These are phyloP conservation scores for Colletotrichum eleusines DNA, from an alignment of 2,329 filamentous ascomycete species.

Conservation along the genomic window DNA sequence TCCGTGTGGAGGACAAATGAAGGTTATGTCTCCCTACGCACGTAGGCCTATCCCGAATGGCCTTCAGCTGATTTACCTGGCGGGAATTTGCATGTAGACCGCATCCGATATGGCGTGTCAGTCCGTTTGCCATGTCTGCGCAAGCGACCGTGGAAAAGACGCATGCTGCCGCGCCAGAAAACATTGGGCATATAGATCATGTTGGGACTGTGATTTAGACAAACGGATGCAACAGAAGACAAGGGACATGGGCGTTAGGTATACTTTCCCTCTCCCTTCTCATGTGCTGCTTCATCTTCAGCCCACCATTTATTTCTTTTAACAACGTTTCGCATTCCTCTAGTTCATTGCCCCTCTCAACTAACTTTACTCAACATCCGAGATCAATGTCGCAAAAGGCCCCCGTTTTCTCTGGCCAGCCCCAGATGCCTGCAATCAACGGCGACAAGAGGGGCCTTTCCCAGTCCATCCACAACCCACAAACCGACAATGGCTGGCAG, in stretches of 20 bases:
- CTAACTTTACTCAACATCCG: background rate
- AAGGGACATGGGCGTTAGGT: background rate
- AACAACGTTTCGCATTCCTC: too few relatives aligned
- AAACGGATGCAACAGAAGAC: background rate
- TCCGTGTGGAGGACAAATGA: slow-evolving; percentile 74
- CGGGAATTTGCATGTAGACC: slow-evolving; percentile 16
- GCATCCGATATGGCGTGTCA: background rate
- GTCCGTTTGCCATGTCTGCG: slow-evolving; percentile 5
- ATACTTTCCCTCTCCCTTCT: background rate
- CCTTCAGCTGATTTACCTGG: background rate
- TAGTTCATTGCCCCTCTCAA: background rate
- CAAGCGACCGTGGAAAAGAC: slow-evolving; percentile 7
- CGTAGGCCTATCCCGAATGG: background rate
- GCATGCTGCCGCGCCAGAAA: slow-evolving; percentile 25
- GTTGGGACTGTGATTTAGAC: background rate
- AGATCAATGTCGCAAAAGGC: slow-evolving; percentile 4
- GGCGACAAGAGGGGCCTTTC: slow-evolving; percentile 29
- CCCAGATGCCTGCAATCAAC: background rate
- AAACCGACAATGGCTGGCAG: background rate
- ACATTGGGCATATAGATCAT: background rate
- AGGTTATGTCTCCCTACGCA: background rate
- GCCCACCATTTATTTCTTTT: too few relatives aligned
- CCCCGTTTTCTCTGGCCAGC: background rate
- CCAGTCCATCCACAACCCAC: slow-evolving; percentile 37
- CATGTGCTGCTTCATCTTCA: background rate